Evolutionary conservation across 2,329 filamentous ascomycete genomes (phyloP).

Genomic region (Phialophora verrucosa): DNA sequence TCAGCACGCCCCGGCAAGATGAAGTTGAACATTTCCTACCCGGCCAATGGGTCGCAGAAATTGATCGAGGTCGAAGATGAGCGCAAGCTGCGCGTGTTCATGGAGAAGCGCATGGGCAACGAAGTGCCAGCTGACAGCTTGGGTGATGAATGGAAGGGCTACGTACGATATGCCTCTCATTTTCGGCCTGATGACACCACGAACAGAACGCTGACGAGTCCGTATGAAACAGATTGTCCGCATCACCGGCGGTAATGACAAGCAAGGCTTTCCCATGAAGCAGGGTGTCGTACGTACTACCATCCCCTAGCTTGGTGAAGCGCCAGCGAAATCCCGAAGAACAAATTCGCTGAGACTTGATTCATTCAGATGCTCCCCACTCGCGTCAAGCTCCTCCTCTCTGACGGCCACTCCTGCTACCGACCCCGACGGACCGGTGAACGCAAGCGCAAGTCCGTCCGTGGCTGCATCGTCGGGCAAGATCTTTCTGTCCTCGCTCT

Average conservation of each 20-base stretch:
- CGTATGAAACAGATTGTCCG: conserved; percentile 38
- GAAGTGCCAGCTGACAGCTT: conserved; percentile 87
- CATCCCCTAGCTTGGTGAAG: conserved; percentile 39
- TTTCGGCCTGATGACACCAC: not conserved
- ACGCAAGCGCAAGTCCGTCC: conserved; percentile 99
- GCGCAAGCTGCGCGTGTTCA: conserved; percentile 97
- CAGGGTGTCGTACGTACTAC: conserved; percentile 76
- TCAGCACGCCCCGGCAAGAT: conserved; percentile 52
- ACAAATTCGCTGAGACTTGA: conserved; percentile 40
- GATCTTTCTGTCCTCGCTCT: conserved; percentile 95
- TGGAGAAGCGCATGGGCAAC: conserved; percentile 87
- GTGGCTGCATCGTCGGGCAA: conserved; percentile 96
- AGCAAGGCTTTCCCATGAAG: conserved; percentile 99
- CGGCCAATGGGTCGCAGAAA: conserved; percentile 99
- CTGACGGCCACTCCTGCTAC: conserved; percentile 99
- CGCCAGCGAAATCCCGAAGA: conserved; percentile 34
- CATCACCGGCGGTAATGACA: conserved; percentile 99
- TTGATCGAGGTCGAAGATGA: conserved; percentile 99
- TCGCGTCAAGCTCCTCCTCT: conserved; percentile 95
- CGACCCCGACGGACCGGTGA: conserved; percentile 95
- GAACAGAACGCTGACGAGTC: conserved; percentile 26
- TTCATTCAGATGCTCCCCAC: conserved; percentile 77
- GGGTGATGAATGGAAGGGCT: conserved; percentile 99
- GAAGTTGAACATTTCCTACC: conserved; percentile 84
- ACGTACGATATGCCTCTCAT: conserved; percentile 71